Evolutionary conservation across 208 protist species (phyloP).

Genomic region (Lotmaria passim): DNA sequence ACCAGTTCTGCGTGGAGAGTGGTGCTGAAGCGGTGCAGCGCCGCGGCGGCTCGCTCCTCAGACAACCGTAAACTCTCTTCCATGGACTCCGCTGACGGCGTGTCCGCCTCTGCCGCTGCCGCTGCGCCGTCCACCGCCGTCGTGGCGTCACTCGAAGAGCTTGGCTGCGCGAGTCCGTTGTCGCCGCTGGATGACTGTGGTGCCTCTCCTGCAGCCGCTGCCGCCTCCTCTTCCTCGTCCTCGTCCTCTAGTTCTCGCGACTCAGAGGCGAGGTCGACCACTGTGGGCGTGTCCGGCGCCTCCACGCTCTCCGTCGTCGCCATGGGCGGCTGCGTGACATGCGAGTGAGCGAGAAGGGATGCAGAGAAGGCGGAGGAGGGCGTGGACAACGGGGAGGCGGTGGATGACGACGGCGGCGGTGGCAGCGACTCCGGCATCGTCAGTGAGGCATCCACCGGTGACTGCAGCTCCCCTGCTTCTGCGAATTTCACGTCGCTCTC

Average conservation of each 20-base stretch:
- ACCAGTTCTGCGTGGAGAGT: constrained; percentile 36
- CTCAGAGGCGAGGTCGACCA: constrained; percentile 13
- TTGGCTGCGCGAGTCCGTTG: neutral
- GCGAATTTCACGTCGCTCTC: too few species aligned
- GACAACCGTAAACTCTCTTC: constrained; percentile 14
- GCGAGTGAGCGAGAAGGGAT: neutral
- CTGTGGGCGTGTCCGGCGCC: constrained; percentile 4
- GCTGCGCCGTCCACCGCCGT: neutral
- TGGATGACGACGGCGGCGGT: constrained; percentile 5
- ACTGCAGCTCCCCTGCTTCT: neutral
- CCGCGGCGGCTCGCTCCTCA: constrained; percentile 28
- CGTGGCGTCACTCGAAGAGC: neutral
- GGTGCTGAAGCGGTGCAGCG: constrained; percentile 28
- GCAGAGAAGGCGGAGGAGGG: neutral
- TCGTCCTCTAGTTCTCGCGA: neutral
- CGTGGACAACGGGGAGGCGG: constrained; percentile 4
- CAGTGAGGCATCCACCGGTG: constrained; percentile 28
- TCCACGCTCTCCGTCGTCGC: neutral
- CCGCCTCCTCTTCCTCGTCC: neutral
- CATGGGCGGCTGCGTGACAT: neutral
- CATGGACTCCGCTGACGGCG: constrained; percentile 15
- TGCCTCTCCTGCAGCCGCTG: neutral
- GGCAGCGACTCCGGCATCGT: constrained; percentile 18
- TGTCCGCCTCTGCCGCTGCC: neutral
- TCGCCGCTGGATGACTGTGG: too few species aligned